A percentile compares a stretch with the other conserved stretches of the same genome.
phyloP scores from a whole-genome alignment of 2,329 filamentous ascomycete genomes.

The Fusarium avenaceum region DNA sequence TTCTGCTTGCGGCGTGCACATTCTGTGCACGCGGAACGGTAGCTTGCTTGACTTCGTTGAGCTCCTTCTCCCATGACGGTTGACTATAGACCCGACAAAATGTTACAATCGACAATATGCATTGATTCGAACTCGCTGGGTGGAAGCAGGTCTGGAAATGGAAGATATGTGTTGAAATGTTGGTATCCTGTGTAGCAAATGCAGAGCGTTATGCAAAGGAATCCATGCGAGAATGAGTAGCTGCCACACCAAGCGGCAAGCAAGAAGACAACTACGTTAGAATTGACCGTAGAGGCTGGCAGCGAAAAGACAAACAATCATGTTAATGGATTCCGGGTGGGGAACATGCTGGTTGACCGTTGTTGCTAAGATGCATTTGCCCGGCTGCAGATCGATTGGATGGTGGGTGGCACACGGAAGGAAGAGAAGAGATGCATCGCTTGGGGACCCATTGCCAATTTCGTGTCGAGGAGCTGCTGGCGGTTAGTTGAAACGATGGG shows the following conservation, averaged over 20 bases:
- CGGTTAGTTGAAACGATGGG: constrained; percentile 31
- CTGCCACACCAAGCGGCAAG: constrained; percentile 16
- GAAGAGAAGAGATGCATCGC: constrained; percentile 39
- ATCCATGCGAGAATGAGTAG: constrained; percentile 10
- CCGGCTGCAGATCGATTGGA: constrained; percentile 44
- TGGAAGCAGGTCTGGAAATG: not conserved
- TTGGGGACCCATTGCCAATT: constrained; percentile 32
- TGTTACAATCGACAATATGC: not conserved
- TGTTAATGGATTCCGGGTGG: constrained; percentile 41
- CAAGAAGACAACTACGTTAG: constrained; percentile 20
- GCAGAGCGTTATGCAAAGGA: constrained; percentile 9
- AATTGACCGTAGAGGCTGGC: constrained; percentile 8
- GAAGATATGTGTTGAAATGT: not conserved
- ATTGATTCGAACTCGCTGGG: constrained; percentile 3
- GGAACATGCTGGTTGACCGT: constrained; percentile 41
- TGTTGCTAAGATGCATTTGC: constrained; percentile 42
- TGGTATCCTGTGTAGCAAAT: not conserved
- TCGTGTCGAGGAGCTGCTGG: constrained; percentile 35
- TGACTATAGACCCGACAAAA: constrained; percentile 5
- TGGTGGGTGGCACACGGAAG: constrained; percentile 46
- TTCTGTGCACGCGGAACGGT: constrained; percentile 59
- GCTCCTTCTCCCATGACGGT: constrained; percentile 34
- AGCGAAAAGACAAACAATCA: constrained; percentile 30
- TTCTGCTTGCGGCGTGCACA: constrained; percentile 59
- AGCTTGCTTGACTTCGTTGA: constrained; percentile 32